Evolutionary conservation across 2,329 filamentous ascomycete genomes (phyloP).

Genomic region (Coleophoma crateriformis): DNA sequence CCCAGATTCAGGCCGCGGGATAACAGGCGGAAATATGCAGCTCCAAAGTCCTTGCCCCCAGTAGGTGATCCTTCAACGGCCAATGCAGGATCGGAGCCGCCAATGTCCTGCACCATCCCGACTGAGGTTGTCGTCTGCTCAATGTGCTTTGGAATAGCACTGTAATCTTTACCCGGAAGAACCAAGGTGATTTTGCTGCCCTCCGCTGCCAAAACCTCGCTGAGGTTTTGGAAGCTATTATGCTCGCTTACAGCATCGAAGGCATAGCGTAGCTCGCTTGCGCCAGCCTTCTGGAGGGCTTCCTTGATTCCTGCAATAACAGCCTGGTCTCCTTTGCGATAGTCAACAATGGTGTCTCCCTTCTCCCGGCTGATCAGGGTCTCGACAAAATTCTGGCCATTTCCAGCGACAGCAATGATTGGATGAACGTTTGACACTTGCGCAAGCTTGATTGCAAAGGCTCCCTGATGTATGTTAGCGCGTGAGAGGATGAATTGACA

Average conservation of each 20-base stretch:
- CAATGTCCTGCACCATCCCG: slow-evolving; percentile 13
- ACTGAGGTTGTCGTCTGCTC: slow-evolving; percentile 14
- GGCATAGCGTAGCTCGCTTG: slow-evolving; percentile 18
- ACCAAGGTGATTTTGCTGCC: slow-evolving; percentile 32
- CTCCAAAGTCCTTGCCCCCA: slow-evolving; percentile 19
- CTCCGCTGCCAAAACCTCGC: slow-evolving; percentile 16
- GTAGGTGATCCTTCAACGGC: slow-evolving; percentile 14
- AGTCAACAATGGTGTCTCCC: slow-evolving; percentile 51
- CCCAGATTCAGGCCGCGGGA: slow-evolving; percentile 39
- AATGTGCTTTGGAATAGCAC: slow-evolving; percentile 23
- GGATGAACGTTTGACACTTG: slow-evolving; percentile 46
- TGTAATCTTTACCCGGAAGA: slow-evolving; percentile 35
- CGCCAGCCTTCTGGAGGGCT: slow-evolving; percentile 16
- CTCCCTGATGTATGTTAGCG: slow-evolving; percentile 28
- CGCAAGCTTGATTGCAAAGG: slow-evolving; percentile 50
- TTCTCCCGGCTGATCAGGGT: slow-evolving; percentile 39
- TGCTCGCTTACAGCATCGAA: slow-evolving; percentile 23
- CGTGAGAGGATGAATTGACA: not conserved
- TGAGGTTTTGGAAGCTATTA: slow-evolving; percentile 20
- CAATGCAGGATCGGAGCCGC: slow-evolving; percentile 5
- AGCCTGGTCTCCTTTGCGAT: slow-evolving; percentile 41
- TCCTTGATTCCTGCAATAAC: slow-evolving; percentile 28
- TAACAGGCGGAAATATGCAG: slow-evolving; percentile 19
- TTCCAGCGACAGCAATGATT: slow-evolving; percentile 50
- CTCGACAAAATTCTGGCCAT: slow-evolving; percentile 39